Percentiles rank a stretch among this genome's conserved stretches.
Evolutionary conservation across 495 filamentous ascomycete genomes (phyloP).

Genomic region (Aspergillus nanangensis): DNA sequence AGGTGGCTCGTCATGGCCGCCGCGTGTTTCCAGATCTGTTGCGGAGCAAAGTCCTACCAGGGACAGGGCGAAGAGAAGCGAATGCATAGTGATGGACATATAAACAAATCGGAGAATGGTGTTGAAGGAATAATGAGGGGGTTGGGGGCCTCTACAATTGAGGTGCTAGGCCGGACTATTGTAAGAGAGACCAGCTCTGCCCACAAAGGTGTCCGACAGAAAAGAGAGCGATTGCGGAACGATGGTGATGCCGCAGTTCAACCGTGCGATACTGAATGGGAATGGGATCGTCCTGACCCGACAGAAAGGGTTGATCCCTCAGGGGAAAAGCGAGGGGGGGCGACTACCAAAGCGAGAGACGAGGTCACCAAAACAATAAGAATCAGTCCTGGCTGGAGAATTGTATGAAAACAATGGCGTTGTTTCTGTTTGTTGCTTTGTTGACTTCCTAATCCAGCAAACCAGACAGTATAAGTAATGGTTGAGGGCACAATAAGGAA

Average conservation of each 20-base stretch:
- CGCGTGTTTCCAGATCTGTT: slow-evolving; percentile 28
- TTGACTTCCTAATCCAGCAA: too few species aligned
- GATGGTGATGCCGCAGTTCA: background rate
- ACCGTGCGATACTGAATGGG: background rate
- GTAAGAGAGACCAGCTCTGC: slow-evolving; percentile 22
- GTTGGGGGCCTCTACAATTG: too few species aligned
- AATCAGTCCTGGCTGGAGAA: too few species aligned
- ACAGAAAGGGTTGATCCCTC: background rate
- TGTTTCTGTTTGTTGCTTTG: slow-evolving; percentile 5
- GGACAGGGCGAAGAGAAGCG: slow-evolving; percentile 14
- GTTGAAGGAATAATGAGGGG: background rate
- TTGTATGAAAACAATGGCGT: slow-evolving; percentile 7
- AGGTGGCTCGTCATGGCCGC: background rate
- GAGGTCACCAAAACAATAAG: too few species aligned
- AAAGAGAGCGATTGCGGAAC: slow-evolving; percentile 4
- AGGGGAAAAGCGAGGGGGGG: background rate
- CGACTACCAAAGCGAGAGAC: too few species aligned
- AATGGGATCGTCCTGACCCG: background rate
- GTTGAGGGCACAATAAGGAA: background rate
- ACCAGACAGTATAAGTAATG: too few species aligned
- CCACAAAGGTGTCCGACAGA: slow-evolving; percentile 3
- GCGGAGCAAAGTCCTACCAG: slow-evolving; percentile 28
- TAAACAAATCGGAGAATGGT: background rate
- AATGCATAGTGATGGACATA: background rate
- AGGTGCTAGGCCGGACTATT: slow-evolving; percentile 1